These are phyloP conservation scores for Peronosclerospora sorghi DNA, from an alignment of 352 stramenopile species.

Conservation along the genomic window DNA sequence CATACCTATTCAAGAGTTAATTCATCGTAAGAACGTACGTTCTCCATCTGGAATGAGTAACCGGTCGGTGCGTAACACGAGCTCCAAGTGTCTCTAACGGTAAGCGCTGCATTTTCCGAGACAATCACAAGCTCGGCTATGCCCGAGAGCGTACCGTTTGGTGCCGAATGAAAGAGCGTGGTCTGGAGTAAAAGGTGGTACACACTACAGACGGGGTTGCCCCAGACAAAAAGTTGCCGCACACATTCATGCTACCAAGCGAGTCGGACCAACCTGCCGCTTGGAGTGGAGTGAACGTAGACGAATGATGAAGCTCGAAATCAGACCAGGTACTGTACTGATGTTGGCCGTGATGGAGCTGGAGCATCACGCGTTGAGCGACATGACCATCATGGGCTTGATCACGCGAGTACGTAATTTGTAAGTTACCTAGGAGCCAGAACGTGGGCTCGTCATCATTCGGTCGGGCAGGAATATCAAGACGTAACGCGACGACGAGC, in stretches of 20 bases:
- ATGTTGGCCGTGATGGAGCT: conserved; percentile 23
- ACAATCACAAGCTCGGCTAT: conserved; percentile 22
- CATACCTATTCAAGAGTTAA: conserved; percentile 29
- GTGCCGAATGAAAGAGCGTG: conserved; percentile 51
- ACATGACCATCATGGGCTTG: conserved; percentile 6
- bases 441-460: conserved; percentile 16
- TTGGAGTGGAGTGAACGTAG: conserved; percentile 3
- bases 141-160: conserved; percentile 12
- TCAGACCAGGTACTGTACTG: conserved; percentile 24
- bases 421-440: conserved; percentile 27
- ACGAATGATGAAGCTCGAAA: conserved; percentile 14
- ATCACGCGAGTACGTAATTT: conserved; percentile 22
- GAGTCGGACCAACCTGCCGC: too few relatives aligned
- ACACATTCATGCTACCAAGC: too few relatives aligned
- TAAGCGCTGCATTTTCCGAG: conserved; percentile 30
- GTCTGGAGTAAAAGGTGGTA: conserved; percentile 57
- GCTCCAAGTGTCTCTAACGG: conserved; percentile 49
- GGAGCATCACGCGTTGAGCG: conserved; percentile 15
- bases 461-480: conserved; percentile 9
- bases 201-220: conserved; percentile 46
- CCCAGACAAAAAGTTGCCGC: conserved; percentile 37
- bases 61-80: conserved; percentile 50
- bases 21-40: too few relatives aligned
- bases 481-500: conserved; percentile 10
- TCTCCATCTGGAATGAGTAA: too few relatives aligned